These are phyloP conservation scores for Epichloe uncinata DNA, from an alignment of 2,329 filamentous ascomycete species.

Conservation along the genomic window DNA sequence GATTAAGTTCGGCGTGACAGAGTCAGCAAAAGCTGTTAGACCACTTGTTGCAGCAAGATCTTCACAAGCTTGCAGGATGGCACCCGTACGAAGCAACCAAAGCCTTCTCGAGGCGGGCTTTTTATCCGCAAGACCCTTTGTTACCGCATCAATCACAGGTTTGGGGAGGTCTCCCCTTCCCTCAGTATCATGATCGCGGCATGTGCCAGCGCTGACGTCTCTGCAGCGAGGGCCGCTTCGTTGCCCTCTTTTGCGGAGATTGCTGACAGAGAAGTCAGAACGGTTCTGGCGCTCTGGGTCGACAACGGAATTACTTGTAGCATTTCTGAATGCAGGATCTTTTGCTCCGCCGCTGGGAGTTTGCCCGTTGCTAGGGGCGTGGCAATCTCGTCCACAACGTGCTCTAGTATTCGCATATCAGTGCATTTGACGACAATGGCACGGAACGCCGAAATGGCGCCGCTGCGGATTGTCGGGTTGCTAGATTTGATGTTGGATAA, in stretches of 20 bases:
- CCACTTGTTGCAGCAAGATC: conserved; percentile 33
- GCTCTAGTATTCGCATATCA: conserved; percentile 45
- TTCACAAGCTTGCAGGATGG: conserved; percentile 49
- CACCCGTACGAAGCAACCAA: conserved; percentile 66
- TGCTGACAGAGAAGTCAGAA: conserved; percentile 51
- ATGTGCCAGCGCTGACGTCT: conserved; percentile 57
- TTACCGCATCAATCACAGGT: conserved; percentile 53
- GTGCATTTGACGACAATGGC: conserved; percentile 50
- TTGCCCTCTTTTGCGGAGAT: conserved; percentile 77
- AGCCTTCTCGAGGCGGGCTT: conserved; percentile 61
- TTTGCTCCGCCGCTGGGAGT: conserved; percentile 71
- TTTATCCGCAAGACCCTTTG: conserved; percentile 79
- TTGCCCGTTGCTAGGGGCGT: conserved; percentile 73
- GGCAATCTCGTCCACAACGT: conserved; percentile 65
- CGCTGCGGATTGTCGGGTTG: conserved; percentile 63
- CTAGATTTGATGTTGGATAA: conserved; percentile 87
- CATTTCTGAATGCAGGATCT: conserved; percentile 71
- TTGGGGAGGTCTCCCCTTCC: conserved; percentile 51
- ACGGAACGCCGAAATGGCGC: conserved; percentile 62
- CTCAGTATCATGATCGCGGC: conserved; percentile 50
- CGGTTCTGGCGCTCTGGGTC: conserved; percentile 47
- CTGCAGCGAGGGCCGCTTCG: conserved; percentile 64
- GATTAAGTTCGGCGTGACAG: conserved; percentile 40
- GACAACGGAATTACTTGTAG: conserved; percentile 52
- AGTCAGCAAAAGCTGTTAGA: conserved; percentile 37